Base-by-base conservation (phyloP, 176 grass and related monocot species). In the Bromus sterilis region DNA sequence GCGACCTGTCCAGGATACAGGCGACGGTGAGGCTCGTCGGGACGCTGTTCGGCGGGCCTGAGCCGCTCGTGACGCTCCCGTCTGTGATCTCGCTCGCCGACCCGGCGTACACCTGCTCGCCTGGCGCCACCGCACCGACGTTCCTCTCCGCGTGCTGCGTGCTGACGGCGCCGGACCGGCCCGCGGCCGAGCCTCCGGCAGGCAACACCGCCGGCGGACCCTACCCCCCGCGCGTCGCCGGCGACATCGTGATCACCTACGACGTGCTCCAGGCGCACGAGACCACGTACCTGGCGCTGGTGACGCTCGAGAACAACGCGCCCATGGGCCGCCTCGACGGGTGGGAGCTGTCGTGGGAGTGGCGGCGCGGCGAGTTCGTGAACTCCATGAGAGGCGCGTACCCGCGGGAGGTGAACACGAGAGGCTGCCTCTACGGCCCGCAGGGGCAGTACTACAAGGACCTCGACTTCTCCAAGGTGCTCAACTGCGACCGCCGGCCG, bases 181-280 rank as follows among this genome's bases (percentile, higher is more conserved):
- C 28, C 42, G 42, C 1, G 4, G 42, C 69, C 9, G 35, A 74
- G 1, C 63, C 77, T 28, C 30, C 58, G 26, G 61, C 84, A 16
- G 62, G 48, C 36, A 62, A 12, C 79, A 11, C 33, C 30, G 7
- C 32, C 46, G 28, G 3, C n/a, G n/a, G n/a, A 61, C 15, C 49
- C 44, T 86, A 81, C 75, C 82, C 70, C 11, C 83, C 58, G 4
- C 91, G 91, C 11, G 51, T 83, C 16, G 28, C 78, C 5, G 94
- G 94, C 30, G 91, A 97, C 81, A 66, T 97, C 39, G 88, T 87
- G 7, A 91, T 97, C 74, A 58, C 82, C 34, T 97, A 97, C 73
- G 91, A 97, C 82, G 91, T 93, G 59, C 26, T 93, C 40, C 86
- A 91, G 81, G 69, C 86, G 48, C 60, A 87, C 72, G 60, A 79